Evolutionary conservation across 164 flowering plant genomes (phyloP).

Genomic region (Vitis riparia): DNA sequence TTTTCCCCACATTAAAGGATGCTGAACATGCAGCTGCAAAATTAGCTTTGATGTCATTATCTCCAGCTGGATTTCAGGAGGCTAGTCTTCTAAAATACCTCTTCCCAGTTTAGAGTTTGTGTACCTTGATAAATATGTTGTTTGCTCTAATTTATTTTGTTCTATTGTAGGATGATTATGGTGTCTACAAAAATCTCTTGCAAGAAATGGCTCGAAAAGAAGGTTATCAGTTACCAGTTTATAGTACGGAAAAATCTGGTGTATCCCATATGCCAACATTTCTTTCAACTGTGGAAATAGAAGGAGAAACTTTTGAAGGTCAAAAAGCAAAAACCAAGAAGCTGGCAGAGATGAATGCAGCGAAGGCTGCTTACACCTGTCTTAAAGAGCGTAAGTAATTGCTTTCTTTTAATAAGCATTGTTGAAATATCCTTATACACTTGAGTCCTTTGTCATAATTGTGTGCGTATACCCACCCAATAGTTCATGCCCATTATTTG

Average conservation of each 20-base stretch:
- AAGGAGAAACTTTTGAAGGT: slow-evolving; percentile 36
- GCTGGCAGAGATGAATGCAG: slow-evolving; percentile 60
- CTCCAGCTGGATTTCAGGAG: slow-evolving; percentile 39
- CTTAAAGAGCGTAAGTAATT: slow-evolving; percentile 30
- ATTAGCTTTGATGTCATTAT: slow-evolving; percentile 56
- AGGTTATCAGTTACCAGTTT: slow-evolving; percentile 44
- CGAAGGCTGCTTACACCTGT: slow-evolving; percentile 43
- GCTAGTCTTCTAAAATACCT: slow-evolving; percentile 25
- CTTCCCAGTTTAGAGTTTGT: neutral
- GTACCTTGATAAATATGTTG: neutral
- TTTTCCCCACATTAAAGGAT: slow-evolving; percentile 52
- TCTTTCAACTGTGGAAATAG: slow-evolving; percentile 49
- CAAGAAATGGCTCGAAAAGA: slow-evolving; percentile 57
- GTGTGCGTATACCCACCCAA: too few relatives aligned
- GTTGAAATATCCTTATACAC: neutral
- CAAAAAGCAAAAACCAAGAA: slow-evolving; percentile 43
- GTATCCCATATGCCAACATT: slow-evolving; percentile 33
- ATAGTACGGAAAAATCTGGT: slow-evolving; percentile 42
- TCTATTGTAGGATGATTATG: slow-evolving; percentile 37
- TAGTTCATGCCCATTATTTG: too few relatives aligned
- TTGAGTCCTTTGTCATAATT: too few relatives aligned
- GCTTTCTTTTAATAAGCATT: neutral
- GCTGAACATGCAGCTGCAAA: slow-evolving; percentile 83
- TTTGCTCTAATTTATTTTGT: neutral
- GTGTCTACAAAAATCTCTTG: slow-evolving; percentile 53